Percentiles rank a stretch among this genome's conserved stretches.
Evolutionary conservation across 768 basidiomycete species (phyloP).

Genomic region (Termitomyces sp.): DNA sequence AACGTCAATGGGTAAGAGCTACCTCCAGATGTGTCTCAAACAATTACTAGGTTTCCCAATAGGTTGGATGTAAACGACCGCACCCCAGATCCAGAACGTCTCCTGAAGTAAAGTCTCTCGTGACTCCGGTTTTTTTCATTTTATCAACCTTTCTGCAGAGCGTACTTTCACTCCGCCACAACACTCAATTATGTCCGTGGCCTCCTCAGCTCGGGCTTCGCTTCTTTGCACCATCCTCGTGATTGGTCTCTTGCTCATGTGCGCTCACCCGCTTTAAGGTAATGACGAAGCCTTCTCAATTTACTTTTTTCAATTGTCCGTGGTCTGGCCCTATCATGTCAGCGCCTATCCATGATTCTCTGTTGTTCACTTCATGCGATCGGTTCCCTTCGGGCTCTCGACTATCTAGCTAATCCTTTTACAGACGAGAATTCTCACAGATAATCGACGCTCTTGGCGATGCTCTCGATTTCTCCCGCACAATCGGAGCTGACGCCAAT

Average conservation of each 20-base stretch:
- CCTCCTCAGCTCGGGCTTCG: conserved; percentile 89
- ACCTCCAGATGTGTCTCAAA: not conserved
- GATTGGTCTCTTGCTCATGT: conserved; percentile 94
- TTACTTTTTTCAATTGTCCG: not conserved
- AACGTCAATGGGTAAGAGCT: conserved; percentile 83
- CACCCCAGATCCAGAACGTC: conserved; percentile 84
- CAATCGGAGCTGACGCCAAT: conserved; percentile 65
- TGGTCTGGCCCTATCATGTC: not conserved
- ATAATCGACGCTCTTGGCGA: conserved; percentile 85
- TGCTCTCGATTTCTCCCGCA: conserved; percentile 89
- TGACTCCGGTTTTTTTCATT: not conserved
- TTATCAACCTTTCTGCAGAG: conserved; percentile 39
- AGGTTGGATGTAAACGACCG: conserved; percentile 76
- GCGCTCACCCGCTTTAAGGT: conserved; percentile 75
- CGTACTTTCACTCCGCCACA: conserved; percentile 94
- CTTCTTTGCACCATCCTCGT: conserved; percentile 84
- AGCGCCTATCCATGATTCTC: not conserved
- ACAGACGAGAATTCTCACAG: conserved; percentile 76
- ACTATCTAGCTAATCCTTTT: not conserved
- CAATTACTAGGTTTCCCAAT: not conserved
- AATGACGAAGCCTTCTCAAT: conserved; percentile 9
- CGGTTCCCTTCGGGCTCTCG: not conserved
- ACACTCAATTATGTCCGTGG: conserved; percentile 92
- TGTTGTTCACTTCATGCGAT: not conserved
- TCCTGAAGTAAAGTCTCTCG: conserved; percentile 62